Evolutionary conservation across 129 eudicot species (phyloP), one percentile per base, ranked within the genome.

Genomic region (Flaveria ramosissima): DNA sequence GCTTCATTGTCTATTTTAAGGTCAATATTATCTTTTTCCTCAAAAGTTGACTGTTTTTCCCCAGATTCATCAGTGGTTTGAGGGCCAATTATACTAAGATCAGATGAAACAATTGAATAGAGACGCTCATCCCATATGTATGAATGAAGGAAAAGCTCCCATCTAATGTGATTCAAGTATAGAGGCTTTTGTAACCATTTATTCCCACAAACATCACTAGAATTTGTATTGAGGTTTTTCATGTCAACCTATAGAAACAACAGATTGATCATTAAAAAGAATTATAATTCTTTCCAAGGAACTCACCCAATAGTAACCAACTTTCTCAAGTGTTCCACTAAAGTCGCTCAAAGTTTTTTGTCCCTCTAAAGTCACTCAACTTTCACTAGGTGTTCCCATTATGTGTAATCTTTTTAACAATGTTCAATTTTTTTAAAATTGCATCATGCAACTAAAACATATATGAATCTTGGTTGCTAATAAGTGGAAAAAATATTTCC

Each of bases 81-180:
- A 56, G 75, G 20, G 62, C 71, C 60, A 41, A 60, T 9, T 9
- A 63, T 83, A 63, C 45, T 56, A 78, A 85, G 78, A 64, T 82
- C 88, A 32, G 91, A 85, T 39, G 96, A 93, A 63, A 85, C 79
- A 42, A 94, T 79, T n/a, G 85, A 84, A 70, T 83, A 83, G 55
- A 94, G 81, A 50, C 98, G 95, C 12, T 77, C 87, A 70, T 84
- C 92, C 98, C 98, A 94, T 57, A 94, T 67, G 76, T 86, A 89
- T 11, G 96, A 89, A 84, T 69, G 87, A 51, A 94, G 85, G 14
- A 91, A 78, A 73, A 94, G 88, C 74, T 85, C 98, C 90, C 89
- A 83, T 12, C 74, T 87, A 63, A 89, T 52, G 30, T 76, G 73
- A 69, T 94, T 94, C 84, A 94, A 80, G 78, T 75, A 64, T 45